phyloP scores from a whole-genome alignment of 345 rosid genomes.

The Hevea brasiliensis region DNA sequence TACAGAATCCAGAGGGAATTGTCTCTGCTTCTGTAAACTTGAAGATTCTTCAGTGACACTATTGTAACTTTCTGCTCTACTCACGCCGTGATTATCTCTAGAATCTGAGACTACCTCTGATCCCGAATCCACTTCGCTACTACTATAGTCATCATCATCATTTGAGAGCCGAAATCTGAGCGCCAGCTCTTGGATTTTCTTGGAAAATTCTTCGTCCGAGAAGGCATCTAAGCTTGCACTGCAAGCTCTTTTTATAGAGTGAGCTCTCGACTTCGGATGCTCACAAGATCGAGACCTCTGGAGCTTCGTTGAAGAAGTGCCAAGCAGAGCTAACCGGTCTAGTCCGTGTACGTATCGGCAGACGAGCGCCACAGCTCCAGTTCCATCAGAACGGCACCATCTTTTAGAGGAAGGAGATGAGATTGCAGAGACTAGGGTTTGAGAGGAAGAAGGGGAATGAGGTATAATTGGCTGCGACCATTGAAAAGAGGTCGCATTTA shows the following conservation, averaged over 20 bases:
- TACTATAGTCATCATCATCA: constrained; percentile 13
- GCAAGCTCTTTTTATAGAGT: constrained; percentile 43
- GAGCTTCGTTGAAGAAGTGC: constrained; percentile 37
- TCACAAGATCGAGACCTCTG: constrained; percentile 52
- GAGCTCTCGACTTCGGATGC: constrained; percentile 31
- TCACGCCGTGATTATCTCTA: constrained; percentile 12
- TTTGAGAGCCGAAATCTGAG: constrained; percentile 51
- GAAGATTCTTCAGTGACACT: not conserved
- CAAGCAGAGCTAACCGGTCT: constrained; percentile 52
- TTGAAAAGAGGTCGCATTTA: constrained; percentile 49
- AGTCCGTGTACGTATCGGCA: constrained; percentile 41
- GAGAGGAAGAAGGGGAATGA: constrained; percentile 58
- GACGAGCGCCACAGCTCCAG: constrained; percentile 19
- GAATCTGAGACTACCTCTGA: constrained; percentile 15
- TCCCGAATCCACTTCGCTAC: constrained; percentile 14
- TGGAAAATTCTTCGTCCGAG: constrained; percentile 74
- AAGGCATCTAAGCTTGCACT: constrained; percentile 60
- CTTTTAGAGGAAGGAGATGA: constrained; percentile 55
- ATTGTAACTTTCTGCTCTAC: constrained; percentile 1
- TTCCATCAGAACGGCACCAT: constrained; percentile 33
- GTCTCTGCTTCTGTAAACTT: not conserved
- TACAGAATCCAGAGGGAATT: constrained; percentile 14
- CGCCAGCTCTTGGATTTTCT: constrained; percentile 54
- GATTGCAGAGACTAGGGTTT: constrained; percentile 53
- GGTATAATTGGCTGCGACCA: constrained; percentile 59